Conservation (phyloP, 768 basidiomycete species). For the Boletus subcaerulescens region DNA sequence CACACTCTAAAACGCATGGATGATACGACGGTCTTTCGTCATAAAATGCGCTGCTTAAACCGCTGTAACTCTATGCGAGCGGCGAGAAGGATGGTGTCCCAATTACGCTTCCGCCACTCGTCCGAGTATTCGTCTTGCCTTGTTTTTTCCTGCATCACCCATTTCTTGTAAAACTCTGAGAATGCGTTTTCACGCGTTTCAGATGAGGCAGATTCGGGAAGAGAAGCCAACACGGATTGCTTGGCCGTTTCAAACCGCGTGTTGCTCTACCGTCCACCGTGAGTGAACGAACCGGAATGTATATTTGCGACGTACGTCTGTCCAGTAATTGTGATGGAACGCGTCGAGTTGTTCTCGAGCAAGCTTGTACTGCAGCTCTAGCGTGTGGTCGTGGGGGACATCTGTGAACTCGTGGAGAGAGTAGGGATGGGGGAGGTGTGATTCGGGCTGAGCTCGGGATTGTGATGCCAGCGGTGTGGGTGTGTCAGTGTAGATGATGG, state of each 20-base stretch:
- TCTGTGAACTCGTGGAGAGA: conserved; percentile 68
- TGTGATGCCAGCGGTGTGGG: conserved; percentile 33
- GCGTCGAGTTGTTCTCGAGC: conserved; percentile 70
- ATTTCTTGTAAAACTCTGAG: conserved; percentile 69
- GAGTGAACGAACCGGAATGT: neutral
- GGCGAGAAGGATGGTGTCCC: conserved; percentile 53
- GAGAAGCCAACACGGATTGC: conserved; percentile 50
- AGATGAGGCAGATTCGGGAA: conserved; percentile 48
- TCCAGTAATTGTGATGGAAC: conserved; percentile 79
- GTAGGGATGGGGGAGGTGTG: conserved; percentile 56
- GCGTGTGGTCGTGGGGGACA: conserved; percentile 35
- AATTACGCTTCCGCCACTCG: conserved; percentile 67
- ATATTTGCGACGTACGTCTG: conserved; percentile 53
- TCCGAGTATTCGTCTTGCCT: conserved; percentile 58
- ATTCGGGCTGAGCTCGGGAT: conserved; percentile 16
- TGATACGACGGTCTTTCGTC: neutral
- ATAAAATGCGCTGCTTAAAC: conserved; percentile 34
- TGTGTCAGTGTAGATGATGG: conserved; percentile 69
- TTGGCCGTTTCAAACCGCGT: conserved; percentile 75
- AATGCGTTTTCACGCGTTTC: conserved; percentile 66
- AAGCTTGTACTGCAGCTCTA: conserved; percentile 68
- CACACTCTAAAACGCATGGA: too few species aligned
- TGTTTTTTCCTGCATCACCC: conserved; percentile 66
- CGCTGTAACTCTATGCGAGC: conserved; percentile 53
- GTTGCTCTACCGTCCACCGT: conserved; percentile 55